These are phyloP conservation scores for Fraxinus platypoda DNA, from an alignment of 305 asterid genomes.

Conservation along the genomic window DNA sequence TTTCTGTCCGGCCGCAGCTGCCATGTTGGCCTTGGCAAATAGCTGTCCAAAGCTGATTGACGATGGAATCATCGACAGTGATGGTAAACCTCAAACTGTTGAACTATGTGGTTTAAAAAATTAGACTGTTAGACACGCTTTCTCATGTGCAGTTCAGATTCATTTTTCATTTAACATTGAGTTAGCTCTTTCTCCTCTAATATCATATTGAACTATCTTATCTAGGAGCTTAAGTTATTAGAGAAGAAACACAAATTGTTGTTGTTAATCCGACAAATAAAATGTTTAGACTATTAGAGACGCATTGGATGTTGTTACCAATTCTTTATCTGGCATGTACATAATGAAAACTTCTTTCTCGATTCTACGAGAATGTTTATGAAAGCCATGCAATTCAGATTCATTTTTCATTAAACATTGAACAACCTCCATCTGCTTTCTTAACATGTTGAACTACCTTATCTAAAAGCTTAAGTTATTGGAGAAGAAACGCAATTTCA, in stretches of 20 bases:
- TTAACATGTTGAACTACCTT: background rate
- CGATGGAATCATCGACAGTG: constrained; percentile 43
- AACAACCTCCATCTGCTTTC: background rate
- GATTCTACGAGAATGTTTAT: background rate
- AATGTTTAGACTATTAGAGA: background rate
- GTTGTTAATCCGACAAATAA: background rate
- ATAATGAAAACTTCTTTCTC: background rate
- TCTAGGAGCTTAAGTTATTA: background rate
- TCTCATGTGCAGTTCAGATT: background rate
- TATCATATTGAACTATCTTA: background rate
- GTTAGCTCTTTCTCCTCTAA: background rate
- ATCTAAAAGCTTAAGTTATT: background rate
- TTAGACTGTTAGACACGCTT: background rate
- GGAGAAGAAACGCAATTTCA: background rate
- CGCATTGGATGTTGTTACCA: background rate
- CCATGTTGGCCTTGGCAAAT: constrained; percentile 32
- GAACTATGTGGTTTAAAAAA: background rate
- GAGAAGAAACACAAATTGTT: background rate
- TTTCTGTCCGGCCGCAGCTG: constrained; percentile 48
- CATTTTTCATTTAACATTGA: background rate
- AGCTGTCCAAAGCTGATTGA: constrained; percentile 39
- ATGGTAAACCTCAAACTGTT: constrained; percentile 34
- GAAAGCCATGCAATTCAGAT: background rate
- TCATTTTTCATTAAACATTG: background rate
- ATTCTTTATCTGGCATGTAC: background rate